A percentile compares a stretch with the other conserved stretches of the same genome.
phyloP scores from a whole-genome alignment of 2,329 filamentous ascomycete species.

The Aspergillus neoniger region DNA sequence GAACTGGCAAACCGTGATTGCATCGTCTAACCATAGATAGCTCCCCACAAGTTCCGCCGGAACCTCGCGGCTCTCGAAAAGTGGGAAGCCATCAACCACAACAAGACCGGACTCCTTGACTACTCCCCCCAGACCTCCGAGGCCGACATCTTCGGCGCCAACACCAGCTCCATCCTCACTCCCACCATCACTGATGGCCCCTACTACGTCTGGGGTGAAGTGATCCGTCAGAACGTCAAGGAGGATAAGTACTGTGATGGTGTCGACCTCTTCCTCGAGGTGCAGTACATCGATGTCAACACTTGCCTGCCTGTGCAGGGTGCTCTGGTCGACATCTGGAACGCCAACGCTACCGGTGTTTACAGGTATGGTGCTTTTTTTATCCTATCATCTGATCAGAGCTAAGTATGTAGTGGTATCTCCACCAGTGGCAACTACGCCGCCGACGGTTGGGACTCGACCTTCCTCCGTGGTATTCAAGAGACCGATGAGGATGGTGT shows the following conservation, averaged over 20 bases:
- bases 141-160: slow-evolving; percentile 41
- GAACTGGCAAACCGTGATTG: too few species aligned
- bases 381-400: neutral
- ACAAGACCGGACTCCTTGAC: slow-evolving; percentile 38
- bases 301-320: slow-evolving; percentile 46
- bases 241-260: slow-evolving; percentile 42
- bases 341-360: slow-evolving; percentile 50
- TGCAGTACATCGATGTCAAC: slow-evolving; percentile 51
- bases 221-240: slow-evolving; percentile 44
- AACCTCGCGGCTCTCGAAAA: slow-evolving; percentile 40
- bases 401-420: slow-evolving; percentile 27
- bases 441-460: slow-evolving; percentile 38
- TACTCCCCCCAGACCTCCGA: slow-evolving; percentile 31
- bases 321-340: slow-evolving; percentile 50
- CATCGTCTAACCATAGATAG: slow-evolving; percentile 4
- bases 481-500: slow-evolving; percentile 51
- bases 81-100: slow-evolving; percentile 43
- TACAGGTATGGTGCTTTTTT: slow-evolving; percentile 40
- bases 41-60: slow-evolving; percentile 35
- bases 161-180: slow-evolving; percentile 48
- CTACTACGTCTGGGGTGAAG: slow-evolving; percentile 50
- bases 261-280: slow-evolving; percentile 47
- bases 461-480: slow-evolving; percentile 54
- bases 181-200: slow-evolving; percentile 49
- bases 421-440: slow-evolving; percentile 32